These are phyloP conservation scores for Pachyrhizus erosus DNA, from an alignment of 306 rosid genomes.

Conservation along the genomic window DNA sequence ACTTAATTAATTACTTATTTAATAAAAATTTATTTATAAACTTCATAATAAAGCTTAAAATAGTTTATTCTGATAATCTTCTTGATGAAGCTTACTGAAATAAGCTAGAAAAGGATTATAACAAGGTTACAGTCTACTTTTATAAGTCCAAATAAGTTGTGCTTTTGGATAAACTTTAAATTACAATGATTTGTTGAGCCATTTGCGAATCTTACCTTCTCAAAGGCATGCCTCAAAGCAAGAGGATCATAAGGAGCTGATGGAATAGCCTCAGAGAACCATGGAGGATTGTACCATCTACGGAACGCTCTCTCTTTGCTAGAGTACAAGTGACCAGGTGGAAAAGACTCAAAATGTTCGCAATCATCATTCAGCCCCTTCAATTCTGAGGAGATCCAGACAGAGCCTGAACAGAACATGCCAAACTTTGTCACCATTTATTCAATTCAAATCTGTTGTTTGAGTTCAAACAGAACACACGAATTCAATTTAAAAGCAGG, in stretches of 20 bases:
- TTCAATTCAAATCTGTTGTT: not conserved
- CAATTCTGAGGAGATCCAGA: conserved; percentile 82
- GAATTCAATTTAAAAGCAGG: conserved; percentile 3
- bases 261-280: conserved; percentile 90
- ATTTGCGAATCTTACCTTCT: conserved; percentile 52
- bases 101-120: not conserved
- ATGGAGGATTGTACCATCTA: conserved; percentile 83
- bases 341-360: conserved; percentile 78
- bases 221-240: conserved; percentile 71
- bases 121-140: not conserved
- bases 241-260: conserved; percentile 81
- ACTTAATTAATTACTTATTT: not conserved
- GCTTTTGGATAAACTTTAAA: not conserved
- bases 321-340: conserved; percentile 84
- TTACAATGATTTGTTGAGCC: not conserved
- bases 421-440: not conserved
- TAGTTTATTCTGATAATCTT: not conserved
- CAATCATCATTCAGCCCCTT: conserved; percentile 80
- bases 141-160: not conserved
- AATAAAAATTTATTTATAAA: not conserved
- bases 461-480: not conserved
- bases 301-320: conserved; percentile 73
- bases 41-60: not conserved
- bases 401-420: conserved; percentile 62
- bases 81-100: not conserved